A percentile compares a stretch with the other conserved stretches of the same genome.
Evolutionary conservation across 345 rosid genomes (phyloP).

Genomic region (Citrus inodora): DNA sequence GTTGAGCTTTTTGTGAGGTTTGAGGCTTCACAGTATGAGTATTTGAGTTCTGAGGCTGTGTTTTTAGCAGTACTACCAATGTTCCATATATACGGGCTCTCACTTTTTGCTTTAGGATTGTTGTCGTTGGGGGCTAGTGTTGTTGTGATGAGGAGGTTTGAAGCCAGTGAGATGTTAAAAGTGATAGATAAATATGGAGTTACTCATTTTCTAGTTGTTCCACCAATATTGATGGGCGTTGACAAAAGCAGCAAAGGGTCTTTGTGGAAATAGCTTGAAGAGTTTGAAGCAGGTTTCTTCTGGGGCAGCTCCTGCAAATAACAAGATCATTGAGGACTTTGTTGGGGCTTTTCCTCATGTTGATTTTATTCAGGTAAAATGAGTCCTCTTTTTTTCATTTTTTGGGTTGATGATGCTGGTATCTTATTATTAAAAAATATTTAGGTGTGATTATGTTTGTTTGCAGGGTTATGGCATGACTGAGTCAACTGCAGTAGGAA

Average conservation of each 20-base stretch:
- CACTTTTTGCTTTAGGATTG: slow-evolving; percentile 61
- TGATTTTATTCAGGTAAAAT: slow-evolving; percentile 74
- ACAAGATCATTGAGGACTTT: slow-evolving; percentile 52
- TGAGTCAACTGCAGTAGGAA: slow-evolving; percentile 79
- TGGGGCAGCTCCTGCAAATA: slow-evolving; percentile 74
- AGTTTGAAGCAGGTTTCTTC: slow-evolving; percentile 80
- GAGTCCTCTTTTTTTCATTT: background rate
- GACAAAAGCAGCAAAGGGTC: slow-evolving; percentile 36
- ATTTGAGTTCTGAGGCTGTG: slow-evolving; percentile 41
- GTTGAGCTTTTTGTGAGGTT: slow-evolving; percentile 73
- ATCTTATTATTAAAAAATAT: background rate
- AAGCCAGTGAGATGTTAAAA: slow-evolving; percentile 38
- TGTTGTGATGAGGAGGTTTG: slow-evolving; percentile 72
- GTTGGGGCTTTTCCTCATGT: slow-evolving; percentile 50
- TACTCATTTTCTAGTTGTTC: slow-evolving; percentile 77
- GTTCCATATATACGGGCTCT: slow-evolving; percentile 79
- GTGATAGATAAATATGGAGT: slow-evolving; percentile 50
- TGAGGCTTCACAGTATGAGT: slow-evolving; percentile 70
- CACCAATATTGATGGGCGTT: slow-evolving; percentile 61
- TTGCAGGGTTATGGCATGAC: slow-evolving; percentile 90
- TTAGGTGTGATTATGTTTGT: background rate
- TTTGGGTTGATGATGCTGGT: too few relatives aligned
- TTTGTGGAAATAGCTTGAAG: slow-evolving; percentile 34
- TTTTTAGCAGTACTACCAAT: slow-evolving; percentile 67
- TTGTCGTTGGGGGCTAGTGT: slow-evolving; percentile 58